phyloP scores from a whole-genome alignment of 1,139 yeast genomes.

The Geotrichum phurueaensis region DNA sequence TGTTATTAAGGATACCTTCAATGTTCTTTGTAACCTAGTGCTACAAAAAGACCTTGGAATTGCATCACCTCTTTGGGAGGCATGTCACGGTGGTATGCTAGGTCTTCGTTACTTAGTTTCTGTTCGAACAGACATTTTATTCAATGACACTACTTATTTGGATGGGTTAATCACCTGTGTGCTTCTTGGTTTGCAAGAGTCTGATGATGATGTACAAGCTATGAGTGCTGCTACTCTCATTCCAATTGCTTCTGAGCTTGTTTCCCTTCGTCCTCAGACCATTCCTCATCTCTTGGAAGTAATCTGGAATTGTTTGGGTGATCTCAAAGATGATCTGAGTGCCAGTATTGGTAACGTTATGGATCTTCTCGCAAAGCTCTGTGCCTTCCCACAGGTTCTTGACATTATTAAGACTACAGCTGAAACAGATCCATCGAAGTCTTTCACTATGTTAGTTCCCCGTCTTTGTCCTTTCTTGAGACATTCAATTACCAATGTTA shows the following conservation, averaged over 20 bases:
- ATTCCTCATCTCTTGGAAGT: constrained; percentile 65
- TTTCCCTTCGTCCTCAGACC: constrained; percentile 52
- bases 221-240: constrained; percentile 91
- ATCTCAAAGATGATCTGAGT: constrained; percentile 81
- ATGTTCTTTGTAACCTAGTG: constrained; percentile 61
- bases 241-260: constrained; percentile 84
- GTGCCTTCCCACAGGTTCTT: constrained; percentile 74
- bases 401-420: constrained; percentile 57
- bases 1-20: constrained; percentile 54
- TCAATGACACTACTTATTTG: constrained; percentile 46
- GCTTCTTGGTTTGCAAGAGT: constrained; percentile 72
- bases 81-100: constrained; percentile 95
- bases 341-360: constrained; percentile 95
- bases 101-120: constrained; percentile 91
- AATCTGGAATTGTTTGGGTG: constrained; percentile 82
- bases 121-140: constrained; percentile 72
- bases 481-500: constrained; percentile 87
- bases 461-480: constrained; percentile 86
- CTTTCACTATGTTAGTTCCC: constrained; percentile 78
- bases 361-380: constrained; percentile 85
- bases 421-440: constrained; percentile 42
- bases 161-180: constrained; percentile 80
- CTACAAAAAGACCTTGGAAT: constrained; percentile 53
- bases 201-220: constrained; percentile 95
- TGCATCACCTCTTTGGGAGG: constrained; percentile 72